Evolutionary conservation across 805 yeast genomes (phyloP), one percentile per base, ranked within the genome.

Genomic region (Candida xiaguanensis): DNA sequence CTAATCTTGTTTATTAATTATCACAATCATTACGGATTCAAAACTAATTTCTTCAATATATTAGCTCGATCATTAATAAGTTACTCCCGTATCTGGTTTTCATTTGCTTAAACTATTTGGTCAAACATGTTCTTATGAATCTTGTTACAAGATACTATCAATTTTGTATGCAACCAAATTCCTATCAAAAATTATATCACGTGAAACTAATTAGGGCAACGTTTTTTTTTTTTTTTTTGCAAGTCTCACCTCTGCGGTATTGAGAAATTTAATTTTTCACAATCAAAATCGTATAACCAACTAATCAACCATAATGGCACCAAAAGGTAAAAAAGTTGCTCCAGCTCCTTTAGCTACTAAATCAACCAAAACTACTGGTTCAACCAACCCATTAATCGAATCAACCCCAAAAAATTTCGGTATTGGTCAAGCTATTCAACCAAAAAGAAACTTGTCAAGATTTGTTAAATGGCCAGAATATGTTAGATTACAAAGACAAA

Each of bases 401-500:
- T 73, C 95, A 50, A 77, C 88, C 54, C 95, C 96, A 70, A 84
- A 82, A 77, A 83, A 80, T 77, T 91, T 82, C 65, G 98, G 98
- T 74, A 84, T 93, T 61, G 99, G 99, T 63, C 98, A 93, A 78
- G 75, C 83, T 53, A 62, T 91, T 59, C 98, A 91, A 75, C 95
- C 82, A 89, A 88, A 84, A 80, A 83, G 91, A 76, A 87, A 93
- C 83, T 81, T 93, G 67, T 77, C 95, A 48, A 89, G 98, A 75
- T 90, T 86, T 71, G 98, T 91, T 67, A 93, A 85, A 75, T 93
- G 99, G 99, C 99, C 99, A 67, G 93, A 85, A 75, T 89, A 91
- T 70, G 95, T 91, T 58, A 87, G 95, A 77, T 78, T 93, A 59
- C 99, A 91, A 80, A 90, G 99, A 82, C 98, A 93, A 77, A 93